These are phyloP conservation scores for Elsinoe ampelina DNA, from an alignment of 2,329 filamentous ascomycete genomes.

Conservation along the genomic window DNA sequence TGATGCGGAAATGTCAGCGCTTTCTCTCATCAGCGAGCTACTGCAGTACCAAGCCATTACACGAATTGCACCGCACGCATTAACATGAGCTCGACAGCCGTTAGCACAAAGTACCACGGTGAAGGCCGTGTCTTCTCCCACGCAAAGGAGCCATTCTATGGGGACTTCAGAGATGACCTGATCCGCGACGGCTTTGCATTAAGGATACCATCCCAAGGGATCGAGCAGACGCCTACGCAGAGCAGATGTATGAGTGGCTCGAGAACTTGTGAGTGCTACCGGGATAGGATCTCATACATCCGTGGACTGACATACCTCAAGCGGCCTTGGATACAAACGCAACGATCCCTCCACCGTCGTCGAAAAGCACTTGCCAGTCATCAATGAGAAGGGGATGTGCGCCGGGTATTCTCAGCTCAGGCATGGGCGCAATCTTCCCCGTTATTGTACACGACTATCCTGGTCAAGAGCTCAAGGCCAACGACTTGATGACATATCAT, in stretches of 20 bases:
- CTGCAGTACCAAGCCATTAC: too few relatives aligned
- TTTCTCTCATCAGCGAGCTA: too few relatives aligned
- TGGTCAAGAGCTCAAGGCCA: too few relatives aligned
- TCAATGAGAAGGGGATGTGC: conserved; percentile 43
- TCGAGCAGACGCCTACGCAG: conserved; percentile 27
- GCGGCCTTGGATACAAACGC: conserved; percentile 29
- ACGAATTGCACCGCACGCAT: too few relatives aligned
- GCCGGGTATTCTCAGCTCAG: conserved; percentile 28
- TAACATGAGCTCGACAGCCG: too few relatives aligned
- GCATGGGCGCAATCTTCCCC: too few relatives aligned
- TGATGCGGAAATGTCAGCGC: too few relatives aligned
- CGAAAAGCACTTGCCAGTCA: conserved; percentile 29
- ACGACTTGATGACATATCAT: too few relatives aligned
- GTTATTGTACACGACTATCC: too few relatives aligned
- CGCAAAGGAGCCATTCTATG: too few relatives aligned
- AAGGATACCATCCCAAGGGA: conserved; percentile 35
- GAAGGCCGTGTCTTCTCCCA: too few relatives aligned
- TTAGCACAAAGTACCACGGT: too few relatives aligned
- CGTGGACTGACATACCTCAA: conserved; percentile 16
- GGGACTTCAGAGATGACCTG: conserved; percentile 17
- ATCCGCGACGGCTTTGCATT: conserved; percentile 33
- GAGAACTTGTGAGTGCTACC: conserved; percentile 24
- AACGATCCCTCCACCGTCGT: conserved; percentile 29
- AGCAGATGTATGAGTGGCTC: conserved; percentile 15
- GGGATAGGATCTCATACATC: conserved; percentile 18